Evolutionary conservation across 768 basidiomycete species (phyloP).

Genomic region (Psilocybe cyanescens): DNA sequence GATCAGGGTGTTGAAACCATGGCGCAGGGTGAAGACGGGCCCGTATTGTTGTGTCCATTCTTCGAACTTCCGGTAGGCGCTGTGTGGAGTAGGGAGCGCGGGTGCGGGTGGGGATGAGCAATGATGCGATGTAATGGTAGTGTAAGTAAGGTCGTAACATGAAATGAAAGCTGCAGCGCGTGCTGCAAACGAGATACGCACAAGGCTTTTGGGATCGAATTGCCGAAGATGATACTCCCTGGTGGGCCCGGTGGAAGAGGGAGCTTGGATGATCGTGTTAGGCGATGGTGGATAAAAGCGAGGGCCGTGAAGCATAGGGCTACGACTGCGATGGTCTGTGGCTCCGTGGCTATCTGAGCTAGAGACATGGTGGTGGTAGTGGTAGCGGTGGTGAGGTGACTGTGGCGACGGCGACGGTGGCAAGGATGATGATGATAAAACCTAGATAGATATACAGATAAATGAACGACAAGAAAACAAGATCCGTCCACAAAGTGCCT

Average conservation of each 20-base stretch:
- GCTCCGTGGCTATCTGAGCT: slow-evolving; percentile 23
- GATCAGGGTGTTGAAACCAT: slow-evolving; percentile 48
- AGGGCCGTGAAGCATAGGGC: slow-evolving; percentile 33
- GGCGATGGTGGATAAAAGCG: slow-evolving; percentile 30
- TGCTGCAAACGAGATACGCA: slow-evolving; percentile 23
- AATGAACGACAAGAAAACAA: slow-evolving; percentile 1
- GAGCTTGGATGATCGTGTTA: slow-evolving; percentile 21
- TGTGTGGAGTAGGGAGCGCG: slow-evolving; percentile 13
- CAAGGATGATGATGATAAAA: neutral
- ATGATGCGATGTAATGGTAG: no score
- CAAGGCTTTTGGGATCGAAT: slow-evolving; percentile 43
- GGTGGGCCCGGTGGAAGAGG: slow-evolving; percentile 50
- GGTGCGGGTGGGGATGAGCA: no score
- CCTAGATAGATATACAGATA: neutral
- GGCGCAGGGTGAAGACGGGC: slow-evolving; percentile 57
- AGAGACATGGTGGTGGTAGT: neutral
- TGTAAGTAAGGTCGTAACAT: neutral
- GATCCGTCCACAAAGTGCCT: slow-evolving; percentile 11
- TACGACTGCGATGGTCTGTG: slow-evolving; percentile 33
- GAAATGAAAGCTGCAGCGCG: neutral
- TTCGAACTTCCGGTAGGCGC: slow-evolving; percentile 56
- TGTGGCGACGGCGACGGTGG: neutral
- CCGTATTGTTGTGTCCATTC: slow-evolving; percentile 67
- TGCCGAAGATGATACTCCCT: slow-evolving; percentile 43
- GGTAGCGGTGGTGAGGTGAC: neutral